Conservation (phyloP, 768 basidiomycete species). For the Suillus spraguei region DNA sequence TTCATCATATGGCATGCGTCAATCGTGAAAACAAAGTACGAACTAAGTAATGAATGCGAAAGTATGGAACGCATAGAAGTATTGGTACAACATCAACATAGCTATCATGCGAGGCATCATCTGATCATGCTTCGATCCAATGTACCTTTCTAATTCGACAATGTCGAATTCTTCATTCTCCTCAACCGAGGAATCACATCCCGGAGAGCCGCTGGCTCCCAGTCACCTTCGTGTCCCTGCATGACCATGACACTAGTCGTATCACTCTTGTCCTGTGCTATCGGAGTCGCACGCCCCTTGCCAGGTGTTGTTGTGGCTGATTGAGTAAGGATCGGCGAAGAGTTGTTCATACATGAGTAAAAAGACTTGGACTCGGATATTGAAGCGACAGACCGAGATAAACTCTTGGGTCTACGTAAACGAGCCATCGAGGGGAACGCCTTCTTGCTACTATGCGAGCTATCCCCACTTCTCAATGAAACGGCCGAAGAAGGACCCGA, state of each 20-base stretch:
- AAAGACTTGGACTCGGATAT: not conserved
- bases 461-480: conserved; percentile 1
- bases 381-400: not conserved
- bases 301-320: not conserved
- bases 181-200: conserved; percentile 36
- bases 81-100: not conserved
- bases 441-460: not conserved
- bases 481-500: conserved; percentile 20
- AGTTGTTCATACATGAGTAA: not conserved
- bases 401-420: conserved; percentile 11
- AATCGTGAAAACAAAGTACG: not conserved
- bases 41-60: not conserved
- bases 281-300: not conserved
- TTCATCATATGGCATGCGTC: not conserved
- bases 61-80: not conserved
- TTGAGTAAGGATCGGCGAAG: conserved; percentile 11
- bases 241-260: conserved; percentile 17
- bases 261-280: too few species aligned
- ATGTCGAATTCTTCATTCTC: conserved; percentile 20
- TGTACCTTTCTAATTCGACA: not conserved
- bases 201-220: conserved; percentile 25
- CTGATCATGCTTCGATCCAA: not conserved
- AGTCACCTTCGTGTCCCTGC: conserved; percentile 16
- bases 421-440: conserved; percentile 1
- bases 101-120: not conserved